These are phyloP conservation scores for Hypocreales sp. DNA, from an alignment of 2,329 filamentous ascomycete species.

Conservation along the genomic window DNA sequence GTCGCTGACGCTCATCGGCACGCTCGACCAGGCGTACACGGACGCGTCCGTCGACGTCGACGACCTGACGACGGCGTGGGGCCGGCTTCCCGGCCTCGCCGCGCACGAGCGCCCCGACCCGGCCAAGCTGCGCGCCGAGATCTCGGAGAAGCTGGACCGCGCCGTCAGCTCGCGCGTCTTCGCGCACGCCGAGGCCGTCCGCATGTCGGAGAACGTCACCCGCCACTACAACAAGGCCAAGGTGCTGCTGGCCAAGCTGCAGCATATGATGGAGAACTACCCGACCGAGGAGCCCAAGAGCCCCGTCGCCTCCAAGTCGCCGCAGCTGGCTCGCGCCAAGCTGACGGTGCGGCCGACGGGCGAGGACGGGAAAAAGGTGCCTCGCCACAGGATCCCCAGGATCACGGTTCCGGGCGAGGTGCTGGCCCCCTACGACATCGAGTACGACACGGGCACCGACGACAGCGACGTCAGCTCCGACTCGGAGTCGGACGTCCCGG, in stretches of 20 bases:
- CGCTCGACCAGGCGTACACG: constrained; percentile 44
- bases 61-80: constrained; percentile 41
- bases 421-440: constrained; percentile 47
- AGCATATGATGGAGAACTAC: constrained; percentile 44
- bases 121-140: constrained; percentile 38
- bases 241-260: constrained; percentile 41
- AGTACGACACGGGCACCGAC: constrained; percentile 42
- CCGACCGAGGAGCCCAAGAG: constrained; percentile 37
- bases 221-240: constrained; percentile 46
- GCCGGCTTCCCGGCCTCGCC: constrained; percentile 33
- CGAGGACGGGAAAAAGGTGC: constrained; percentile 28
- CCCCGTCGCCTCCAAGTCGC: constrained; percentile 35
- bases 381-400: constrained; percentile 31
- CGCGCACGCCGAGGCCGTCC: constrained; percentile 44
- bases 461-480: constrained; percentile 37
- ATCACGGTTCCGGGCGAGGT: constrained; percentile 54
- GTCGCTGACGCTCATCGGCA: constrained; percentile 48
- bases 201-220: constrained; percentile 48
- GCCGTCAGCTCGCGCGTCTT: constrained; percentile 41
- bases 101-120: constrained; percentile 31
- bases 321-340: constrained; percentile 34
- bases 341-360: constrained; percentile 26
- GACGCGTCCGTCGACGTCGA: constrained; percentile 39
- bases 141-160: constrained; percentile 40
- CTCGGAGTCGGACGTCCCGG: constrained; percentile 28